Evolutionary conservation across 805 yeast genomes (phyloP).

Genomic region (Wickerhamiella cacticola): DNA sequence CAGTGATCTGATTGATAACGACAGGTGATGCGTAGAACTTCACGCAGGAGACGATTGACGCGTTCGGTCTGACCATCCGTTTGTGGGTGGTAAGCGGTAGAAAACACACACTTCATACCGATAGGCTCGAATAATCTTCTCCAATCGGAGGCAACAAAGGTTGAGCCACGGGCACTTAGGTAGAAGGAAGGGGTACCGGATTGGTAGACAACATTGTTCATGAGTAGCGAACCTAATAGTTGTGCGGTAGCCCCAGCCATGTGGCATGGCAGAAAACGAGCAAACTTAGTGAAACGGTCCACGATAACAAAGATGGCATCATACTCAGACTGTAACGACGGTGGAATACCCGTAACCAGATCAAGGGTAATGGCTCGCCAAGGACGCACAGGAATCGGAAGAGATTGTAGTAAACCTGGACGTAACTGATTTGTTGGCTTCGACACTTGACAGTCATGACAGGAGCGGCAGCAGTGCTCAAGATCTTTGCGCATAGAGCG

Average conservation of each 20-base stretch:
- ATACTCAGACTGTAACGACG: not conserved
- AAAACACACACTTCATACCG: not conserved
- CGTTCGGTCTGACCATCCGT: slow-evolving; percentile 4
- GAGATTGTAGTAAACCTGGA: not conserved
- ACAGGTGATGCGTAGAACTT: not conserved
- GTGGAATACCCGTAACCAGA: not conserved
- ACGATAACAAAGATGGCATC: not conserved
- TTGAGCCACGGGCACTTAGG: not conserved
- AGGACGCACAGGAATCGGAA: not conserved
- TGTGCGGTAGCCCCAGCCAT: not conserved
- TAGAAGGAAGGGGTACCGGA: not conserved
- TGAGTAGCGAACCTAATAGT: not conserved
- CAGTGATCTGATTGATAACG: not conserved
- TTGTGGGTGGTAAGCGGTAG: not conserved
- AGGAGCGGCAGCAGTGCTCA: not conserved
- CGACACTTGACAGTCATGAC: not conserved
- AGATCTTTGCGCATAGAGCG: not conserved
- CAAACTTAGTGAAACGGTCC: not conserved
- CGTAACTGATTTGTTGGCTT: not conserved
- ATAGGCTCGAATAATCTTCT: not conserved
- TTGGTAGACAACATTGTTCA: not conserved
- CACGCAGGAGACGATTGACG: not conserved
- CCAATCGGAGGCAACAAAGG: not conserved
- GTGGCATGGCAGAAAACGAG: not conserved
- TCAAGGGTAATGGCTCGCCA: not conserved